Evolutionary conservation across 2,329 filamentous ascomycete genomes (phyloP), one percentile per base, ranked within the genome.

Genomic region (Alternaria atra): DNA sequence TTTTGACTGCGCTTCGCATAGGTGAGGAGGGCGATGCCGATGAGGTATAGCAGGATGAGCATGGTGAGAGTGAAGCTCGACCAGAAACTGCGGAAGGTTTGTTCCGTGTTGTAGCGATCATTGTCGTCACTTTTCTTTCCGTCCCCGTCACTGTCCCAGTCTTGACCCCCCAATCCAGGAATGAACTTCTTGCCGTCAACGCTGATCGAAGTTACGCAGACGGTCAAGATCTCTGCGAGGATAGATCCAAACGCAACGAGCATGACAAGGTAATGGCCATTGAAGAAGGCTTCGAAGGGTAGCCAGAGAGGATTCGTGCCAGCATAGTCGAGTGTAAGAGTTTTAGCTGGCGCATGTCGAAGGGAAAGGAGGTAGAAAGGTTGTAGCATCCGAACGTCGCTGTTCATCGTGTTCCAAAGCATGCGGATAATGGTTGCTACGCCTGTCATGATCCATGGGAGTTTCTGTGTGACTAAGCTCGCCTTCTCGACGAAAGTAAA

Each of bases 291-390:
- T 60, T 84, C 83, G 46, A 90, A 68, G 0, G 89, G 86, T 23
- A 91, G 84, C 75, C 85, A 88, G 4, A 87, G 87, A 54, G 91
- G 91, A 5, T 90, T 89, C 68, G 91, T 86, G 29, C 89, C 89
- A 0, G 89, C 90, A 75, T 93, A 92, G 76, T 93, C 90, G 9
- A 92, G 84, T 0, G 87, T 89, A 6, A 93, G 83, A 2, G 87
- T 89, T 65, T 84, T 86, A 6, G 89, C 82, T 0, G 88, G 86
- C 4, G 90, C 90, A 65, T 90, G 86, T 4, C 90, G 85, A 53
- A 83, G 82, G 13, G 87, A 89, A 2, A 93, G 84, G 60, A 91
- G 86, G 73, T 89, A 91, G 72, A 90, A 93, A 2, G 90, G 90
- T 75, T 92, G 89, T 76, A 92, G 87, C 84, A 92, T 89, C 42